These are phyloP conservation scores for Umbelopsis vinacea DNA, from an alignment of 192 early-diverging fungal genomes.

Conservation along the genomic window DNA sequence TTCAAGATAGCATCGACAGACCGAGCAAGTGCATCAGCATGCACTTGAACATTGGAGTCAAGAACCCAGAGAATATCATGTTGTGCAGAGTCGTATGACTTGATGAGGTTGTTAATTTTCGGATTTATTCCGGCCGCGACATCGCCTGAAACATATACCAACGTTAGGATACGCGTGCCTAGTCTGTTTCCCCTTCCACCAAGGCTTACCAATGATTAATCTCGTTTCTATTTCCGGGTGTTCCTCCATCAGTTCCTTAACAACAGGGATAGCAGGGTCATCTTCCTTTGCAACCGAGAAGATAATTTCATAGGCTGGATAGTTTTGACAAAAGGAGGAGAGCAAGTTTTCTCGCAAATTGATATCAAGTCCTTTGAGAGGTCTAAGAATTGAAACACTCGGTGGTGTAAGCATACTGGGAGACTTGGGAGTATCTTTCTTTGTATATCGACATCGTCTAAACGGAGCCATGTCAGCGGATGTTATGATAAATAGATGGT, in stretches of 20 bases:
- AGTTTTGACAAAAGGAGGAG: constrained; percentile 87
- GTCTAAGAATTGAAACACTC: constrained; percentile 90
- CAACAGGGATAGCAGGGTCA: constrained; percentile 86
- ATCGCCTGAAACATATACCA: constrained; percentile 54
- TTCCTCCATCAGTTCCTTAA: constrained; percentile 65
- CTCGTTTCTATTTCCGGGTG: constrained; percentile 77
- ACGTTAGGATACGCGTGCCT: neutral
- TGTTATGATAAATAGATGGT: neutral
- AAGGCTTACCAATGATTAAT: constrained; percentile 73
- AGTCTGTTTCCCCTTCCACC: neutral
- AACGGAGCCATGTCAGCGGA: neutral
- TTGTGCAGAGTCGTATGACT: constrained; percentile 75
- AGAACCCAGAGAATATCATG: constrained; percentile 94
- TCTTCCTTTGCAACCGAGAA: constrained; percentile 82
- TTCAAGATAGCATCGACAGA: constrained; percentile 79
- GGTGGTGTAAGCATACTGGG: constrained; percentile 55
- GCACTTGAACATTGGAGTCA: constrained; percentile 89
- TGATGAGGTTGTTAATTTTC: constrained; percentile 94
- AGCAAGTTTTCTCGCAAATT: constrained; percentile 81
- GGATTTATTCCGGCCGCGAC: constrained; percentile 87
- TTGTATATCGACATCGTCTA: constrained; percentile 39
- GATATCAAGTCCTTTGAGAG: constrained; percentile 90
- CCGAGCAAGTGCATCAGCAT: constrained; percentile 75
- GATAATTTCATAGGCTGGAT: constrained; percentile 87
- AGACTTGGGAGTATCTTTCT: constrained; percentile 38